A percentile compares a stretch with the other conserved stretches of the same genome.
phyloP scores from a whole-genome alignment of 768 basidiomycete genomes.

The Tephrocybe sp. region DNA sequence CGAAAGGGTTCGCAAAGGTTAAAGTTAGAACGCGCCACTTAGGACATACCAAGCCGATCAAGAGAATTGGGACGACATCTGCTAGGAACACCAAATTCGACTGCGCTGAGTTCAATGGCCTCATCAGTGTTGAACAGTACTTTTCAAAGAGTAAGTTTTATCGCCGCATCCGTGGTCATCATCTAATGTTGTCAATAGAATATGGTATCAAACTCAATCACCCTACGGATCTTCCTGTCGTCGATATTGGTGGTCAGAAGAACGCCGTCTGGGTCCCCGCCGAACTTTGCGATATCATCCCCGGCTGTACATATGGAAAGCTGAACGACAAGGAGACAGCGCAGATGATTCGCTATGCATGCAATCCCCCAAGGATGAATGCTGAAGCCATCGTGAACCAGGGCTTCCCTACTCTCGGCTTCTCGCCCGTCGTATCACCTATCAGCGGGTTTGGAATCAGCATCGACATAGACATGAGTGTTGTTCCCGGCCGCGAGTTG shows the following conservation, averaged over 20 bases:
- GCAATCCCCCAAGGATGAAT: constrained; percentile 60
- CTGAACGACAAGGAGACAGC: constrained; percentile 63
- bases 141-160: constrained; percentile 57
- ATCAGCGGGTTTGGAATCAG: constrained; percentile 57
- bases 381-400: constrained; percentile 54
- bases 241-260: constrained; percentile 42
- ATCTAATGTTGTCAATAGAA: constrained; percentile 36
- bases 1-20: constrained; percentile 50
- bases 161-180: background rate
- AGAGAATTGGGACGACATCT: constrained; percentile 32
- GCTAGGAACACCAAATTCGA: constrained; percentile 45
- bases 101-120: constrained; percentile 51
- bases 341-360: constrained; percentile 71
- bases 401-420: constrained; percentile 59
- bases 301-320: constrained; percentile 60
- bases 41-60: constrained; percentile 54
- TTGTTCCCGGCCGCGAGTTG: constrained; percentile 66
- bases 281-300: constrained; percentile 67
- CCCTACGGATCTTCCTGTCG: constrained; percentile 49
- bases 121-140: constrained; percentile 61
- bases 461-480: constrained; percentile 58
- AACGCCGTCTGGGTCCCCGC: constrained; percentile 52
- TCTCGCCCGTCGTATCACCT: constrained; percentile 36
- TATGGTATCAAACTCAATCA: constrained; percentile 51
- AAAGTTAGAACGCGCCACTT: constrained; percentile 59